Base-by-base conservation (phyloP, 1,139 yeast species). In the Geotrichum restrictum region DNA sequence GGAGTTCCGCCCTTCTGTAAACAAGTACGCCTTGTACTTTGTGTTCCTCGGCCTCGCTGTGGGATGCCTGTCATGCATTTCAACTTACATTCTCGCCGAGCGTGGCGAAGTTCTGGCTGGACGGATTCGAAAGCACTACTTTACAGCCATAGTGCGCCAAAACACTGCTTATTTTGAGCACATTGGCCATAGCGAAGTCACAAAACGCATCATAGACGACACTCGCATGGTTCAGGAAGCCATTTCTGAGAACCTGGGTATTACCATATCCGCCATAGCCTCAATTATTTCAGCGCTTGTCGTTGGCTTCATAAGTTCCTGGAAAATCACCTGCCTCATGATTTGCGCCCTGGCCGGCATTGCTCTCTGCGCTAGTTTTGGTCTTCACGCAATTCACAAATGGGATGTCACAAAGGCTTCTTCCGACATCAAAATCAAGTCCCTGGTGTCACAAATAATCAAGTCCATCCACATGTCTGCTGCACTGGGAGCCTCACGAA, bases 81-180 rank as follows among this genome's bases (percentile, higher is more conserved):
- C 67, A 53, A 69, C 74, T 1, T 68, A 57, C 52, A 58, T 72
- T 34, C 68, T 67, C 29, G 73, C 73, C 8, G 68, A 70, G 48
- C 66, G 72, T 16, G 77, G 78, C 22, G 78, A 74, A 57, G 65
- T 70, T 8, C 57, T 73, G 38, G 64, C 78, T 1, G 70, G 72
- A n/a, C 62, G 76, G 19, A 71, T 73, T 59, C 69, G 78, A 37
- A 67, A 70, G 51, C 62, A 62, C 44, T 74, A 73, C 55, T 62
- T 74, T 34, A 56, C 58, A 51, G 71, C 76, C 2, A 62, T 74
- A 11, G 56, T 74, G 51, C 64, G 73, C 39, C 78, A 74, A 57
- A 74, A 74, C 49, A 65, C 74, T 40, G 78, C 74, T 13, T 74
- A 70, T 55, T 74, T 74, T 57, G 77, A 74, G 57, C 64, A 68